Evolutionary conservation across 2,329 filamentous ascomycete species (phyloP), one percentile per base, ranked within the genome.

Genomic region (Fusarium luffae): DNA sequence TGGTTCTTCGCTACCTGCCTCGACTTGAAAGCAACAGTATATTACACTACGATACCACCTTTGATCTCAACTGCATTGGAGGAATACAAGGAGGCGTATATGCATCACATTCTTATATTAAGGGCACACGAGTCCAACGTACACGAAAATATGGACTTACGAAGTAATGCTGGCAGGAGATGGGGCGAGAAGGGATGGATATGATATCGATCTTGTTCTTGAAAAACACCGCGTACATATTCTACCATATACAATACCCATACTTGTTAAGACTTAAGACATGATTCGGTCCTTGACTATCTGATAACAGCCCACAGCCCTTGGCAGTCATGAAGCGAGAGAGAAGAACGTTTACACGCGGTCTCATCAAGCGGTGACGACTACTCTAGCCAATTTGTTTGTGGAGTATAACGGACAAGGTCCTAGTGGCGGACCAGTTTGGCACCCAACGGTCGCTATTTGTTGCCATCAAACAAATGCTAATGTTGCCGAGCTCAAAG

Each of bases 231-330:
- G 47, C 52, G 59, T 69, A 69, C 42, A 70, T 66, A 71, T 68
- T 56, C 51, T 71, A 37, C 52, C 43, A 71, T 66, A 69, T 52
- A 68, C 56, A 71, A 66, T 69, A 71, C 65, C 68, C 65, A 69
- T 65, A 71, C 60, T 69, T 65, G 30, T 64, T 68, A 68, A 68
- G 21, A 70, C 68, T 37, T 54, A 40, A 47, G 51, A 57, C 44
- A 43, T 58, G 40, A n/a, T 16, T 25, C 12, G 18, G 30, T 32
- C 32, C 27, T 54, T 65, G 28, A 14, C 16, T 25, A 25, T 52
- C 37, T 43, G 32, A 57, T 12, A 23, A 28, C 19, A 21, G 46
- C 10, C 25, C 47, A 28, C 23, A 14, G 40, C 7, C 25, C 47
- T 32, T 42, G 27, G 25, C 10, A 34, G 27, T 21, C 5, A 12